Percentiles rank a stretch among this genome's conserved stretches.
Conservation (phyloP, 345 rosid species). For the Cochlearia excelsa region DNA sequence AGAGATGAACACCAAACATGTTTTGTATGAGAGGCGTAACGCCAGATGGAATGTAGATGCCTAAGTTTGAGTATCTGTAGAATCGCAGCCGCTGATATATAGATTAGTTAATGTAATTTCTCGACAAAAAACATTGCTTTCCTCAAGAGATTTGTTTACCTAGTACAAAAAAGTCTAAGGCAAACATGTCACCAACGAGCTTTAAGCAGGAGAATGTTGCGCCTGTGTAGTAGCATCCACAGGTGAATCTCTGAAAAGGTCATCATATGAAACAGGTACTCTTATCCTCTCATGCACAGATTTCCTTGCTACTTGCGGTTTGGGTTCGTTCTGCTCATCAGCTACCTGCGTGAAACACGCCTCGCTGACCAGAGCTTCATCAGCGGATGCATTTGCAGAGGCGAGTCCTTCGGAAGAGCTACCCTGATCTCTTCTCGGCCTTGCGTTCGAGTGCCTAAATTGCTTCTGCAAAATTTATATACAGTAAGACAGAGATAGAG, state of each 20-base stretch:
- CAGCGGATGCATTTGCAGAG: conserved; percentile 25
- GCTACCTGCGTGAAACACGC: conserved; percentile 27
- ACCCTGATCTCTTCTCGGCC: conserved; percentile 35
- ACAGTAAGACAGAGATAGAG: conserved; percentile 6
- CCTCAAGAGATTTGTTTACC: conserved; percentile 22
- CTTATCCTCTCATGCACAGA: conserved; percentile 75
- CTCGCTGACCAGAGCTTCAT: conserved; percentile 29
- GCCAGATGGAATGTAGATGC: no score
- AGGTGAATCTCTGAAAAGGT: conserved; percentile 44
- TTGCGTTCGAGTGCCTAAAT: conserved; percentile 53
- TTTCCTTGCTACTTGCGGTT: conserved; percentile 41
- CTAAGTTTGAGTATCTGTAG: no score
- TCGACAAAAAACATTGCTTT: conserved; percentile 24
- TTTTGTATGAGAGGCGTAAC: conserved; percentile 15
- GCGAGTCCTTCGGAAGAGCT: conserved; percentile 35
- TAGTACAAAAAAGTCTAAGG: conserved; percentile 18
- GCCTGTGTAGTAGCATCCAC: conserved; percentile 32
- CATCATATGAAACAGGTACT: conserved; percentile 84
- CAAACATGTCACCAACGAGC: conserved; percentile 22
- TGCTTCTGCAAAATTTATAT: conserved; percentile 60
- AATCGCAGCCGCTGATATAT: neutral
- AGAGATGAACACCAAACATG: conserved; percentile 1
- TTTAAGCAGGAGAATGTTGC: conserved; percentile 23
- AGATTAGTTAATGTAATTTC: conserved; percentile 7
- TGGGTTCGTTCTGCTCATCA: conserved; percentile 34